phyloP scores from a whole-genome alignment of 2,329 filamentous ascomycete species.

The Alternaria arbusti region DNA sequence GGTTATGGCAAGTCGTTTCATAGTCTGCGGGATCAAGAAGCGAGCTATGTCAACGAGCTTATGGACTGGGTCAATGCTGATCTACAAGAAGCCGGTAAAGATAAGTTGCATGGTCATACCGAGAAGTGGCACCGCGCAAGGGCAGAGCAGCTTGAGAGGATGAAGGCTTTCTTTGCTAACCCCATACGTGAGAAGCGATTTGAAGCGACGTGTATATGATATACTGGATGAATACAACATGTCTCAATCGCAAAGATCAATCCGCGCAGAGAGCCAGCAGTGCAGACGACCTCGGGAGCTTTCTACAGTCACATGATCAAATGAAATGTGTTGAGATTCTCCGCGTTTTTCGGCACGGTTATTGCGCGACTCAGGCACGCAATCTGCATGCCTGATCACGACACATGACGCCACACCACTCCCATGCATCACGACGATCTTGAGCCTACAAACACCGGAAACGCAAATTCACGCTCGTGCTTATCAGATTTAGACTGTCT shows the following conservation, averaged over 20 bases:
- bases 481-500: neutral
- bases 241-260: neutral
- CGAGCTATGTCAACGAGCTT: slow-evolving; percentile 50
- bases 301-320: no score
- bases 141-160: slow-evolving; percentile 38
- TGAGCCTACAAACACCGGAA: neutral
- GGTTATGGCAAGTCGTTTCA: slow-evolving; percentile 55
- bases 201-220: slow-evolving; percentile 17
- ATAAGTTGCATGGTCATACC: slow-evolving; percentile 44
- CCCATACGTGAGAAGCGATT: neutral
- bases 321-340: neutral
- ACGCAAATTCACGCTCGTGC: neutral
- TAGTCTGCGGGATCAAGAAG: slow-evolving; percentile 50
- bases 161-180: slow-evolving; percentile 38
- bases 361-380: slow-evolving; percentile 5
- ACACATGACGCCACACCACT: neutral
- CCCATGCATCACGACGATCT: neutral
- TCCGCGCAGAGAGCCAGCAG: neutral
- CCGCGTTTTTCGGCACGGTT: neutral
- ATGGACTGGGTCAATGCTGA: slow-evolving; percentile 49
- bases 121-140: slow-evolving; percentile 46
- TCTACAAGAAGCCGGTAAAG: slow-evolving; percentile 20
- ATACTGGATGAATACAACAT: neutral
- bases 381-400: slow-evolving; percentile 2
- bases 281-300: neutral